A percentile compares a stretch with the other conserved stretches of the same genome.
Conservation (phyloP, 1,139 yeast genomes). For the Wickerhamiella pararugosa region DNA sequence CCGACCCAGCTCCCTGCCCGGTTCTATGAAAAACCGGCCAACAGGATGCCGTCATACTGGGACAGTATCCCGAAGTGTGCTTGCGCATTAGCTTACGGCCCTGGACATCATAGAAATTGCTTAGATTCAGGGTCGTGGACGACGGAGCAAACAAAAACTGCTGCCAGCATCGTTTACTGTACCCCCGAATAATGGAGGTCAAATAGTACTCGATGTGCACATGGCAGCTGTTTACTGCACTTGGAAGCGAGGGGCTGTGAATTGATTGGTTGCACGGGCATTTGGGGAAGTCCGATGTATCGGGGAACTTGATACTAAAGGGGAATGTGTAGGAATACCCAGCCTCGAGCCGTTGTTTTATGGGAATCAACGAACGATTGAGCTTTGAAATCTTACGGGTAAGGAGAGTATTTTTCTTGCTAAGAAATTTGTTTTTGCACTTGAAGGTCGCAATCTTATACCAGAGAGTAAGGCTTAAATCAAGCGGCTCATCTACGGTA, state of each 20-base stretch:
- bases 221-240: background rate
- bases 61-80: constrained; percentile 1
- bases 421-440: constrained; percentile 1
- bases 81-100: constrained; percentile 6
- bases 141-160: constrained; percentile 4
- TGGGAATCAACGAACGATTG: constrained; percentile 3
- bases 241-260: constrained; percentile 4
- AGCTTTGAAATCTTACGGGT: background rate
- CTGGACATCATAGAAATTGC: constrained; percentile 5
- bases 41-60: background rate
- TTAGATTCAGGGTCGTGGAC: background rate
- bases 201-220: constrained; percentile 6
- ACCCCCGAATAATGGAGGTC: constrained; percentile 3
- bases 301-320: constrained; percentile 7
- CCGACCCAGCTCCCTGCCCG: constrained; percentile 3
- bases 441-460: constrained; percentile 3
- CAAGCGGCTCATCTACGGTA: background rate
- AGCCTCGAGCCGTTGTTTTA: background rate
- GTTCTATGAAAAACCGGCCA: constrained; percentile 5
- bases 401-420: background rate
- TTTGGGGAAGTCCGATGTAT: constrained; percentile 1
- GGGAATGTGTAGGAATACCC: constrained; percentile 5
- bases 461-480: constrained; percentile 4
- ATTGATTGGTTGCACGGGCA: constrained; percentile 2
- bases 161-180: constrained; percentile 7